Evolutionary conservation across 2,329 filamentous ascomycete species (phyloP).

Genomic region (Neonectria sp.): DNA sequence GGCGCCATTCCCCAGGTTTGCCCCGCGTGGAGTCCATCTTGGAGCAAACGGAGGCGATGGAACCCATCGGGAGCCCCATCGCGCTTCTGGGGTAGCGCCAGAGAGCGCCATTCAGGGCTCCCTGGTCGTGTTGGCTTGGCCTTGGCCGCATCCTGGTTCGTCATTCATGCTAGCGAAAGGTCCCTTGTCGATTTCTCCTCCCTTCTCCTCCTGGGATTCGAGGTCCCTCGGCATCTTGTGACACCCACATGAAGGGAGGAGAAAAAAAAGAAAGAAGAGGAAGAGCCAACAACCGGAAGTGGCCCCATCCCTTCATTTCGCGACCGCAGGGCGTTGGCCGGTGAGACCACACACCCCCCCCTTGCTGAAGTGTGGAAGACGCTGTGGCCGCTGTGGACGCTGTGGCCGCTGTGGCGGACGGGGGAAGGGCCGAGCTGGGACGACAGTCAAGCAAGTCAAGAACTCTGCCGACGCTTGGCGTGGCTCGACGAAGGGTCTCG

Average conservation of each 20-base stretch:
- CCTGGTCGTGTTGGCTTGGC: constrained; percentile 2
- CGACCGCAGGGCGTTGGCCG: constrained; percentile 39
- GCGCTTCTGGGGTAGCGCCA: constrained; percentile 22
- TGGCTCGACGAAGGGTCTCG: not conserved
- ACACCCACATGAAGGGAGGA: constrained; percentile 36
- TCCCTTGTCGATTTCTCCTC: constrained; percentile 4
- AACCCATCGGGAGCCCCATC: constrained; percentile 14
- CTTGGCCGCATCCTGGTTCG: constrained; percentile 21
- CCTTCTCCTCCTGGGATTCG: constrained; percentile 22
- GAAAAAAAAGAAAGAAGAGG: not conserved
- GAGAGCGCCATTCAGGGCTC: constrained; percentile 20
- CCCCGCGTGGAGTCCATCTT: constrained; percentile 39
- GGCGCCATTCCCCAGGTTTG: constrained; percentile 49
- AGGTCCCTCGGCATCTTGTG: constrained; percentile 49
- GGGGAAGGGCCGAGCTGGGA: constrained; percentile 35
- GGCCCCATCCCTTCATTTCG: constrained; percentile 29
- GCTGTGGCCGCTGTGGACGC: constrained; percentile 7
- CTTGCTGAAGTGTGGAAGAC: not conserved
- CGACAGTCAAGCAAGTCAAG: constrained; percentile 3
- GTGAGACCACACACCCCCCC: constrained; percentile 19
- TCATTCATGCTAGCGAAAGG: not conserved
- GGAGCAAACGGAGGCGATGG: not conserved
- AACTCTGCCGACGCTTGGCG: constrained; percentile 28
- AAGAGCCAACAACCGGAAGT: not conserved
- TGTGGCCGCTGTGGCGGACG: constrained; percentile 22